Evolutionary conservation across 257 asterid species (phyloP).

Genomic region (Scutellaria galericulata): DNA sequence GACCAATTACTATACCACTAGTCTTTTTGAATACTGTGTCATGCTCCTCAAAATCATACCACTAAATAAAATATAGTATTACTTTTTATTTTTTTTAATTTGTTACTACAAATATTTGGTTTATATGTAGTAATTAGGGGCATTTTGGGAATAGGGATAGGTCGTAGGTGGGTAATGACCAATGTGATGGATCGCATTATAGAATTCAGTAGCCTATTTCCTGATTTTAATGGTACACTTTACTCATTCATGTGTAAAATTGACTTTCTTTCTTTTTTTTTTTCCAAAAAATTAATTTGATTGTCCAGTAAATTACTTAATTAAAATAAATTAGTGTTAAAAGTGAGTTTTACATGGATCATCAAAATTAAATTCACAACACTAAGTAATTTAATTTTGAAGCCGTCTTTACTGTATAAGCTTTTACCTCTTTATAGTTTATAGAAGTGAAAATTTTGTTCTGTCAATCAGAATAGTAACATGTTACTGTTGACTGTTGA

Average conservation of each 20-base stretch:
- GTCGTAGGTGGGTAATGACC: background rate
- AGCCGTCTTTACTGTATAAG: background rate
- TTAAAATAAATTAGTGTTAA: too few relatives aligned
- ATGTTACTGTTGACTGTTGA: background rate
- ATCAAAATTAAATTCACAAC: too few relatives aligned
- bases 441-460: background rate
- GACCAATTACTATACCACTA: constrained; percentile 34
- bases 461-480: background rate
- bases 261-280: background rate
- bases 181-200: constrained; percentile 39
- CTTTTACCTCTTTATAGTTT: background rate
- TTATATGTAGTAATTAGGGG: background rate
- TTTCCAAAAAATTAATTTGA: background rate
- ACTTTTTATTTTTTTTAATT: background rate
- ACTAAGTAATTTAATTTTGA: background rate
- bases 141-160: background rate
- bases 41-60: constrained; percentile 28
- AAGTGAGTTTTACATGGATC: too few relatives aligned
- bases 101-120: background rate
- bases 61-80: background rate
- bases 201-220: constrained; percentile 60
- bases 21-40: constrained; percentile 28
- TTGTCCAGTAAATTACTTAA: background rate
- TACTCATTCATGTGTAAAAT: constrained; percentile 24
- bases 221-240: constrained; percentile 35